Evolutionary conservation across 73 alveolate species (phyloP), one percentile per base, ranked within the genome.

Genomic region (Paramecium bursaria): DNA sequence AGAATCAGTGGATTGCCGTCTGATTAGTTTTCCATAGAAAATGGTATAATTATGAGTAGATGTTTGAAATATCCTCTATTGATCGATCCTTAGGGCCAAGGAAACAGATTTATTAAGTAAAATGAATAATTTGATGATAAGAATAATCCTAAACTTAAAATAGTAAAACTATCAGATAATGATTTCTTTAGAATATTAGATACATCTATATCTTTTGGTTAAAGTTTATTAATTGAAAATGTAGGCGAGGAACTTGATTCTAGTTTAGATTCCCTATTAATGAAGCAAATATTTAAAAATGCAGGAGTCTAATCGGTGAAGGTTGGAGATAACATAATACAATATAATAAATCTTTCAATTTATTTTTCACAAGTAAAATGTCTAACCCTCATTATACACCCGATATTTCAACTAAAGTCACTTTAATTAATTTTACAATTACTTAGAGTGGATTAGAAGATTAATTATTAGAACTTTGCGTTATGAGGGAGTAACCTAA

Each of bases 61-160:
- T 95, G 98, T 10, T 86, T 91, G 50, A 93, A 99, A 86, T 98
- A 98, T 98, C 99, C 99, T 22, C 95, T 98, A 47, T 92, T 97
- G 87, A 97, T 98, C 57, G 99, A 98, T 82, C 99, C 99, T 33
- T 98, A 98, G 90, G 93, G 91, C 91, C 98, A 98, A 86, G 99
- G 97, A 0, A 87, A 85, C 52, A 82, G 90, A 51, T 93, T 95
- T 92, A 86, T 93, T 57, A 92, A 91, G 77, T 77, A 79, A 27
- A 54, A 52, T 21, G 93, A 92, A 82, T 74, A 88, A 44, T 92
- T 75, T 13, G 25, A 53, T 3, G 73, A n/a, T n/a, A n/a, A n/a
- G n/a, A n/a, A n/a, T n/a, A n/a, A n/a, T n/a, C n/a, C n/a, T n/a
- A n/a, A 87, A 35, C 52, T 87, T 1, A 55, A 87, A 82, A 96